These are phyloP conservation scores for Paraphysoderma sedebokerense DNA, from an alignment of 371 early-diverging fungal genomes.

Conservation along the genomic window DNA sequence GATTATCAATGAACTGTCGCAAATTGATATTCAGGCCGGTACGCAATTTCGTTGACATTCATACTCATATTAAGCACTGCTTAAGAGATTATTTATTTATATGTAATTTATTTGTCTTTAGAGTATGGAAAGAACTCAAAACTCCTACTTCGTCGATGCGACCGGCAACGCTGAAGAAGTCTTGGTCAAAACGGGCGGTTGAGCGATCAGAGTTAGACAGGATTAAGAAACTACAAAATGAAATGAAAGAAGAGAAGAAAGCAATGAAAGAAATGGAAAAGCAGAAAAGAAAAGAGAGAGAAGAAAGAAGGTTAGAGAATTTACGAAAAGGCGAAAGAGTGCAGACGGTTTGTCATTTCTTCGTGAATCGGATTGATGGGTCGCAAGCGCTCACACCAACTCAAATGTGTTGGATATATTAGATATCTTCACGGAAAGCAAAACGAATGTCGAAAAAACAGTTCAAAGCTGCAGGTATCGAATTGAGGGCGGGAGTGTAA, in stretches of 20 bases:
- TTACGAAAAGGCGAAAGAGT: background rate
- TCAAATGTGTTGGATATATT: background rate
- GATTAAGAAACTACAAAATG: background rate
- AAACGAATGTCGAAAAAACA: slow-evolving; percentile 2
- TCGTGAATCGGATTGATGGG: background rate
- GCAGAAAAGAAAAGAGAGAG: background rate
- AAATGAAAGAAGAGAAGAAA: background rate
- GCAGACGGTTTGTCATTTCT: background rate
- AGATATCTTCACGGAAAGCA: background rate
- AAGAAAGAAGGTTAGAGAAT: background rate
- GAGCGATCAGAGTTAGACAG: background rate
- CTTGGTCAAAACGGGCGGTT: background rate
- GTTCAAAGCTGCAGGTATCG: background rate
- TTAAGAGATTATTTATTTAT: too few species aligned
- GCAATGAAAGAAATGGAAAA: background rate
- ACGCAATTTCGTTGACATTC: too few species aligned
- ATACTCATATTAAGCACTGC: too few species aligned
- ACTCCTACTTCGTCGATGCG: background rate
- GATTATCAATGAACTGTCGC: too few species aligned
- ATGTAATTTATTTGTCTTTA: too few species aligned
- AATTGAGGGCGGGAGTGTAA: background rate
- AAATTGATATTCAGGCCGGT: too few species aligned
- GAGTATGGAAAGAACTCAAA: background rate
- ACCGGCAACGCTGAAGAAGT: background rate
- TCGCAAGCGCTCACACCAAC: background rate